A percentile compares a stretch with the other conserved stretches of the same genome.
phyloP scores from a whole-genome alignment of 2,329 filamentous ascomycete genomes.

The Aspergillus sp. region DNA sequence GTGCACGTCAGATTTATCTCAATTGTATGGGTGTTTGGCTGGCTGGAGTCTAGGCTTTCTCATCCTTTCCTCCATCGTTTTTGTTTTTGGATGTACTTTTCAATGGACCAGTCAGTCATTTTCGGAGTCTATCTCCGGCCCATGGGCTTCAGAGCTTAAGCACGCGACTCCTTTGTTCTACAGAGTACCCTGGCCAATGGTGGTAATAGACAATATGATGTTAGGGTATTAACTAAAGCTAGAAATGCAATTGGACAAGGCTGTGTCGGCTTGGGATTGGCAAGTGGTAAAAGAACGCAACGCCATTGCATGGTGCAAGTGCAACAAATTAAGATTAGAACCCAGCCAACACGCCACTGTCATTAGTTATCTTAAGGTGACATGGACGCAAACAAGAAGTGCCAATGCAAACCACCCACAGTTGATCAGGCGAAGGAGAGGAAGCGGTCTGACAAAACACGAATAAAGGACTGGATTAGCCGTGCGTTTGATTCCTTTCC shows the following conservation, averaged over 20 bases:
- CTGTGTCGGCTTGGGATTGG: background rate
- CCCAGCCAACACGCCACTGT: slow-evolving; percentile 8
- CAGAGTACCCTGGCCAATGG: background rate
- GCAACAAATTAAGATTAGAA: background rate
- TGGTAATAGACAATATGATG: slow-evolving; percentile 2
- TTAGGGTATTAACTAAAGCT: slow-evolving; percentile 10
- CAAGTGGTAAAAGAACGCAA: background rate
- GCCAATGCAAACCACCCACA: background rate
- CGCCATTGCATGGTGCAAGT: background rate
- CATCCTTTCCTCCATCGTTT: background rate
- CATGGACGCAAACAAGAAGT: background rate
- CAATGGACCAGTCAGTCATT: background rate
- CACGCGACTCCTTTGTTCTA: background rate
- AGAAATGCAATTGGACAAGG: background rate
- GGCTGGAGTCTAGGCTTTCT: background rate
- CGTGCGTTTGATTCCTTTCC: background rate
- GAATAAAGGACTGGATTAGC: background rate
- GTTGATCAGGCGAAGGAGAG: background rate
- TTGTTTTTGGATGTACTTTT: background rate
- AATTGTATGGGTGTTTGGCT: background rate
- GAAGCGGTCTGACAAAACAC: background rate
- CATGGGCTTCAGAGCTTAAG: background rate
- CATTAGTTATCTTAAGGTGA: background rate
- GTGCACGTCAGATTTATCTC: background rate
- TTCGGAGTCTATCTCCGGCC: background rate